phyloP scores from a whole-genome alignment of 768 basidiomycete genomes.

The Leccinum pellstonianum region DNA sequence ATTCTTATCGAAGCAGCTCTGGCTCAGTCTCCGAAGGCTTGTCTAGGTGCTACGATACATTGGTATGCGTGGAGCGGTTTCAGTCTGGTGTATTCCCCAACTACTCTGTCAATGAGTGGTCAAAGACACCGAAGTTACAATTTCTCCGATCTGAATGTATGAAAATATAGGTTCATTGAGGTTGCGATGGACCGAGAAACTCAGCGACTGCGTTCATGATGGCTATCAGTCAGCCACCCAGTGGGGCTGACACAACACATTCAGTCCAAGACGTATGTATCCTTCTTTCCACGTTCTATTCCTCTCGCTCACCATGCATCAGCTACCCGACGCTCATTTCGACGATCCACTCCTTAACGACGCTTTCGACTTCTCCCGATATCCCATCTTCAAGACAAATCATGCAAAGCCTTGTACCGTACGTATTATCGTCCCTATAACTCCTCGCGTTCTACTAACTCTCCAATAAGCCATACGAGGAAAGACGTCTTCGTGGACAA shows the following conservation, averaged over 20 bases:
- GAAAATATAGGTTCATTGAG: background rate
- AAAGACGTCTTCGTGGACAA: constrained; percentile 5
- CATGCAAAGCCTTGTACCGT: constrained; percentile 3
- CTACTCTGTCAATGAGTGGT: background rate
- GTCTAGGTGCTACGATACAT: background rate
- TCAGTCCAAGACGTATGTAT: no score
- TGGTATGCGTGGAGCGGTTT: background rate
- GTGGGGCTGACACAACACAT: constrained; percentile 18
- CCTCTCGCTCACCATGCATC: no score
- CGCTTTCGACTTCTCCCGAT: constrained; percentile 18
- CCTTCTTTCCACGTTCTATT: no score
- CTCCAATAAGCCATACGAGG: background rate
- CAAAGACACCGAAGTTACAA: background rate
- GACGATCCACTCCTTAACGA: no score
- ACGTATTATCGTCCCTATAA: background rate
- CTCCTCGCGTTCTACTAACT: background rate
- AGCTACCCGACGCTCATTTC: no score
- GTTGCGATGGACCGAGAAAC: background rate
- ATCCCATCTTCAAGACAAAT: constrained; percentile 8
- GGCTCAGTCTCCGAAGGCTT: background rate
- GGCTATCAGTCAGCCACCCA: constrained; percentile 8
- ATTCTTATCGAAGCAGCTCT: background rate
- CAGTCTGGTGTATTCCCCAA: background rate
- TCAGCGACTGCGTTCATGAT: background rate
- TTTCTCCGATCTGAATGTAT: background rate